phyloP scores from a whole-genome alignment of 768 basidiomycete genomes.

The Leccinum disarticulatum region DNA sequence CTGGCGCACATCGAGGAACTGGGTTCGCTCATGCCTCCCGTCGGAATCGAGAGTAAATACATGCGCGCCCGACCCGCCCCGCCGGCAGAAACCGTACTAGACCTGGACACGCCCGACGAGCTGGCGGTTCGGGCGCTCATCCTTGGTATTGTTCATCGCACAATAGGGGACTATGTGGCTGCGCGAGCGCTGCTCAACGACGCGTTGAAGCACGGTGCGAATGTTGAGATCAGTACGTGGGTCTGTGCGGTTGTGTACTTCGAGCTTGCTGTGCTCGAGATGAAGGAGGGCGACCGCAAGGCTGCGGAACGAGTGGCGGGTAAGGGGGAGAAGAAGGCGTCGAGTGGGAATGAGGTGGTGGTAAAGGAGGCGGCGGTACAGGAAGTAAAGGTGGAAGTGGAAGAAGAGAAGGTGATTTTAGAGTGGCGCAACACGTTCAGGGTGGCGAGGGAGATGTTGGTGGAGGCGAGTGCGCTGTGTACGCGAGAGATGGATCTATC shows the following conservation, averaged over 20 bases:
- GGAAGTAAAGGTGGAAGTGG: not conserved
- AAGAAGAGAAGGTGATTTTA: conserved; percentile 10
- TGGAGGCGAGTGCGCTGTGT: conserved; percentile 46
- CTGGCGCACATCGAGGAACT: conserved; percentile 60
- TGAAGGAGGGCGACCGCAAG: conserved; percentile 55
- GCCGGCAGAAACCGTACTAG: conserved; percentile 16
- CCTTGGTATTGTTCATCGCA: conserved; percentile 66
- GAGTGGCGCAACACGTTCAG: conserved; percentile 52
- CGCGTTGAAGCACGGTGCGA: conserved; percentile 42
- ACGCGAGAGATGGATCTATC: conserved; percentile 61
- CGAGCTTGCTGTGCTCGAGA: conserved; percentile 68
- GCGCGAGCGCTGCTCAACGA: conserved; percentile 53
- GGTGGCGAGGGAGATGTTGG: conserved; percentile 49
- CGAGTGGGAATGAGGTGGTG: not conserved
- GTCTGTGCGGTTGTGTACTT: conserved; percentile 64
- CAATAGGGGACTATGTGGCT: conserved; percentile 43
- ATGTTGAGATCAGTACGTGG: conserved; percentile 61
- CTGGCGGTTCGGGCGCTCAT: conserved; percentile 66
- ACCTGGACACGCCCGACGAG: conserved; percentile 72
- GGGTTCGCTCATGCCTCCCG: conserved; percentile 46
- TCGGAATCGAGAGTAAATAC: conserved; percentile 34
- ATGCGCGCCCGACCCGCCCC: conserved; percentile 9
- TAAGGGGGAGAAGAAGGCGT: not conserved
- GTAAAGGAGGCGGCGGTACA: not conserved
- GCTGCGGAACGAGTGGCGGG: conserved; percentile 33